Evolutionary conservation across 2,329 filamentous ascomycete genomes (phyloP), one percentile per base, ranked within the genome.

Genomic region (Knufia petricola): DNA sequence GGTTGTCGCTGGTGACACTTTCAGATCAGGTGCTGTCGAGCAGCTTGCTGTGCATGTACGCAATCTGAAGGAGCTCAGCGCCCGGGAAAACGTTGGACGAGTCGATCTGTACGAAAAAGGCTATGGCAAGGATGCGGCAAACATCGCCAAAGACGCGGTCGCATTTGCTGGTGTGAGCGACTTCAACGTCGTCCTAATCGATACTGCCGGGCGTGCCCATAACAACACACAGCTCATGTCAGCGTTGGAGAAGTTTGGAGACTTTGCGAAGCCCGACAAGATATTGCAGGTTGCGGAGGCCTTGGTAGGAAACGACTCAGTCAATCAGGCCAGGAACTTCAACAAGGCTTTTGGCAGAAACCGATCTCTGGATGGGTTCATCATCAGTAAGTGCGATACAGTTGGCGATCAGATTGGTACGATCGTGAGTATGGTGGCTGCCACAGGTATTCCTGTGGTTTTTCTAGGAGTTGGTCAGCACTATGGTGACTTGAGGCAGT

Each of bases 401-500:
- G 94, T 98, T 31, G 94, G 92, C n/a, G 90, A 95, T 69, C 96
- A 96, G 89, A 88, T 95, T 37, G 88, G 83, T 1, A 95, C 90
- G 2, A 73, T 98, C 55, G 92, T 98, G 54, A 95, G 87, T 64
- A 90, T 98, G 73, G 90, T 98, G 32, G 90, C 96, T 69, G 90
- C 92, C 2, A 98, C 94, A 2, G 87, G 90, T 23, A 94, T 98
- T 39, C 94, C 94, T 0, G 88, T 98, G 17, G 76, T 96, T 9
- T 98, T 98, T 63, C 77, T 98, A 57, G 92, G 83, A 1, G 77
- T 81, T 32, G 79, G 79, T 3, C 79, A 83, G 66, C 79, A 82
- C 63, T 83, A 83, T 62, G 78, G 77, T 23, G 79, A 83, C 65
- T 59, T 83, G 59, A 71, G 79, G 59, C 78, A 76, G 20, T 60